Evolutionary conservation across 2,329 filamentous ascomycete species (phyloP).

Genomic region (Hymenoscyphus infarciens): DNA sequence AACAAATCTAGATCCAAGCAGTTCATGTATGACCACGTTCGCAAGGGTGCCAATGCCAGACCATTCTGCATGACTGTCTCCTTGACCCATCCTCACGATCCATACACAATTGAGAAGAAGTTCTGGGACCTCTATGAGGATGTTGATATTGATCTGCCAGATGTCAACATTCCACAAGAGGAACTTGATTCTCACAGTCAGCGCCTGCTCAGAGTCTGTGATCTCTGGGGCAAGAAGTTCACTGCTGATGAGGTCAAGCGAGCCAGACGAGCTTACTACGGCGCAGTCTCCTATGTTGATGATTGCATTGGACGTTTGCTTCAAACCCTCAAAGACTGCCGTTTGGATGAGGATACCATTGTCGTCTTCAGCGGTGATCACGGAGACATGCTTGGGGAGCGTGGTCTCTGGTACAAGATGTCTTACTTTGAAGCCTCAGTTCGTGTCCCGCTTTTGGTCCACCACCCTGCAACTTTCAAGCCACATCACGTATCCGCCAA

Average conservation of each 20-base stretch:
- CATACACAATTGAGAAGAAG: slow-evolving; percentile 89
- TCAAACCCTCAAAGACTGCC: slow-evolving; percentile 71
- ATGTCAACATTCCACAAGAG: slow-evolving; percentile 73
- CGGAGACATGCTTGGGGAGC: slow-evolving; percentile 93
- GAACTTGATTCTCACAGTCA: slow-evolving; percentile 84
- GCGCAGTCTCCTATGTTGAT: slow-evolving; percentile 89
- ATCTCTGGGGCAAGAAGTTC: slow-evolving; percentile 80
- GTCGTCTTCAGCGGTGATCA: slow-evolving; percentile 92
- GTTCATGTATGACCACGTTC: slow-evolving; percentile 86
- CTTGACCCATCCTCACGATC: slow-evolving; percentile 90
- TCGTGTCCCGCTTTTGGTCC: slow-evolving; percentile 81
- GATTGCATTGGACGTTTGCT: slow-evolving; percentile 85
- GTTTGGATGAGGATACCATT: slow-evolving; percentile 80
- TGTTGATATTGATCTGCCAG: slow-evolving; percentile 81
- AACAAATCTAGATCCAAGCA: slow-evolving; percentile 57
- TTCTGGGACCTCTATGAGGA: slow-evolving; percentile 91
- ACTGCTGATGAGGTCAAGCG: slow-evolving; percentile 81
- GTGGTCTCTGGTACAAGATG: slow-evolving; percentile 97
- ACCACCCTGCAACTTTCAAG: slow-evolving; percentile 71
- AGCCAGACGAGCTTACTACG: slow-evolving; percentile 86
- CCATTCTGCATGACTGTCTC: slow-evolving; percentile 89
- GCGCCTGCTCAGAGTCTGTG: slow-evolving; percentile 80
- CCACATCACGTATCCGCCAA: slow-evolving; percentile 77
- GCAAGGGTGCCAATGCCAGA: slow-evolving; percentile 67
- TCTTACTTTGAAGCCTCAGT: slow-evolving; percentile 91